phyloP scores from a whole-genome alignment of 2,329 filamentous ascomycete genomes.

The Xylaria arbuscula region DNA sequence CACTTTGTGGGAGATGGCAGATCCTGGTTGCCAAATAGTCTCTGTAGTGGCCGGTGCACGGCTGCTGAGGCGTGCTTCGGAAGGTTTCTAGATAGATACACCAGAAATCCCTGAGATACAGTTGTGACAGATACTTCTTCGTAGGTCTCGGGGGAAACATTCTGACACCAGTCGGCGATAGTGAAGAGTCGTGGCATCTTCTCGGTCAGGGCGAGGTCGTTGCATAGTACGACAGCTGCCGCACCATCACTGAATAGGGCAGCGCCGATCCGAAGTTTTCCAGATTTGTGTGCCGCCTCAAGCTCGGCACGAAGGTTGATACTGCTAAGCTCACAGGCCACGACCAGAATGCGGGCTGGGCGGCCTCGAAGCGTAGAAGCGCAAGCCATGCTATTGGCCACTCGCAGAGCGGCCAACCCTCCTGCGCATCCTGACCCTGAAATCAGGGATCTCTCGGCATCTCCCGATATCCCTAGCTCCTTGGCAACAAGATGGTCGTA shows the following conservation, averaged over 20 bases:
- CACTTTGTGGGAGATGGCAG: constrained; percentile 14
- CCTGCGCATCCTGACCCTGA: constrained; percentile 55
- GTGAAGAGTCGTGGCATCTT: constrained; percentile 33
- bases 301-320: constrained; percentile 42
- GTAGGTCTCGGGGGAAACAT: constrained; percentile 29
- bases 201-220: constrained; percentile 37
- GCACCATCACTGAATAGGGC: constrained; percentile 45
- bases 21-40: constrained; percentile 28
- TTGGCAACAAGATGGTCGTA: constrained; percentile 53
- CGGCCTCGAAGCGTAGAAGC: constrained; percentile 35
- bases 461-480: constrained; percentile 46
- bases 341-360: constrained; percentile 42
- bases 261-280: constrained; percentile 41
- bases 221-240: constrained; percentile 43
- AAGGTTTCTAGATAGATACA: constrained; percentile 28
- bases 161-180: constrained; percentile 37
- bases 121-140: constrained; percentile 35
- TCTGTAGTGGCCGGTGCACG: constrained; percentile 33
- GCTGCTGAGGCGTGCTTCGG: constrained; percentile 34
- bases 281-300: constrained; percentile 34
- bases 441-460: constrained; percentile 51
- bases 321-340: constrained; percentile 45
- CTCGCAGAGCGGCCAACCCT: constrained; percentile 49
- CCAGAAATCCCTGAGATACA: constrained; percentile 26
- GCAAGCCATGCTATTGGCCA: constrained; percentile 40